These are phyloP conservation scores for Populus hybrid DNA, from an alignment of 441 rosid species.

Conservation along the genomic window DNA sequence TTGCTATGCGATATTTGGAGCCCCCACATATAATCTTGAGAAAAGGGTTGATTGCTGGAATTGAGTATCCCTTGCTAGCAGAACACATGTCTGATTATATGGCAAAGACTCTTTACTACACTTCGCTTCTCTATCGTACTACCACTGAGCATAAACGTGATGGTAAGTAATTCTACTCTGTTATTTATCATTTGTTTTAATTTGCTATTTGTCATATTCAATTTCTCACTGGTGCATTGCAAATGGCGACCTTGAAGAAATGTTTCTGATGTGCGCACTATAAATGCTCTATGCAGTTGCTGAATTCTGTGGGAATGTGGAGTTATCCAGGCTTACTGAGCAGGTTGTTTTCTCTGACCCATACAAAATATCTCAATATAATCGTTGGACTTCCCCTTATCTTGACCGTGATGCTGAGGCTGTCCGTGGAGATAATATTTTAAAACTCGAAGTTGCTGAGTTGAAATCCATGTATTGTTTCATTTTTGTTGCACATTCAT, in stretches of 20 bases:
- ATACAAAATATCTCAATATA: constrained; percentile 63
- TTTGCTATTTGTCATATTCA: not conserved
- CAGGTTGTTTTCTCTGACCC: constrained; percentile 94
- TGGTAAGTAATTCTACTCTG: constrained; percentile 34
- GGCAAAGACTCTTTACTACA: constrained; percentile 74
- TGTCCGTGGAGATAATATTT: constrained; percentile 56
- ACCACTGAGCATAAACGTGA: constrained; percentile 72
- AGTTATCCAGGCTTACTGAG: constrained; percentile 84
- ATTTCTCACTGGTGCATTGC: not conserved
- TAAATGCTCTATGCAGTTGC: constrained; percentile 59
- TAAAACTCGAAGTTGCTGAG: constrained; percentile 81
- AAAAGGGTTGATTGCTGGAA: constrained; percentile 80
- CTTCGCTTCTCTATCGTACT: constrained; percentile 66
- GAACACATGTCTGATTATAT: constrained; percentile 72
- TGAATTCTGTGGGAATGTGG: constrained; percentile 87
- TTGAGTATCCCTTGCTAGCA: constrained; percentile 63
- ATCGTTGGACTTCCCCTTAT: constrained; percentile 76
- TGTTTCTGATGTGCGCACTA: constrained; percentile 11
- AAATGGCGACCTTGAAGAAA: not conserved
- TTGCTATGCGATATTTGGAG: constrained; percentile 82
- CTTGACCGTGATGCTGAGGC: constrained; percentile 81
- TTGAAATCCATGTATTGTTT: constrained; percentile 71
- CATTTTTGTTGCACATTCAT: not conserved
- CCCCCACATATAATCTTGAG: constrained; percentile 87
- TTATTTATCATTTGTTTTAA: not conserved